Base-by-base conservation (phyloP, 2,329 filamentous ascomycete genomes). In the Calonectria hawksworthii region DNA sequence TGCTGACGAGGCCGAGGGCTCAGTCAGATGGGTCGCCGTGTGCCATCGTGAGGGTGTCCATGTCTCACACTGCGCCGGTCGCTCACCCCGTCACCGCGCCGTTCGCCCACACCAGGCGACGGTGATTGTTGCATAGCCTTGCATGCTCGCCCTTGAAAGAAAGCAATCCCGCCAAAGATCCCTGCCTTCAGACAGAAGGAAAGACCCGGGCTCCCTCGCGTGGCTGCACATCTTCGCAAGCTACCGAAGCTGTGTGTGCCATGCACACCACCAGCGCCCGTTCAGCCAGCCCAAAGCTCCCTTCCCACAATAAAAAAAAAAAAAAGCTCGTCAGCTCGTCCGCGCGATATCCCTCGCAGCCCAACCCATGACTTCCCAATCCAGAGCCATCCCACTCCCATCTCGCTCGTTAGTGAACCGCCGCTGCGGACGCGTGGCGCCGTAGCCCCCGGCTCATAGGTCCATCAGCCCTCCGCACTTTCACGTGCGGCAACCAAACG, bases 21-120 rank as follows among this genome's bases (percentile, higher is more conserved):
- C 78, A 83, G 81, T 83, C 81, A 83, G 80, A 83, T 83, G 81
- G 79, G 47, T 74, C 75, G 67, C 64, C 59, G 51, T 56, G 68
- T 44, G 52, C 32, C 70, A 30, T 76, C 70, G 73, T 76, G 77
- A 76, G 82, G 81, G 82, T 83, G 73, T 75, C 74, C 70, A 54
- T 82, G 82, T 83, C 82, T 83, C 79, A 82, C 77, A 63, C 65
- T 71, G 61, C 69, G 64, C 65, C 68, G 61, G 38, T 41, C 71
- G 76, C 76, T 67, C 63, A 44, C 50, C 67, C 73, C 74, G 74
- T 63, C 78, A 69, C 76, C 70, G 76, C 74, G 69, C 71, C 70
- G 71, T 61, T 64, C 71, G 54, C 54, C 54, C 67, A 44, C 51
- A 47, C 67, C 67, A 61, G 36, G 18, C 41, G 44, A 14, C 70